Conservation (phyloP, 305 asterid genomes). For the Vinca major region DNA sequence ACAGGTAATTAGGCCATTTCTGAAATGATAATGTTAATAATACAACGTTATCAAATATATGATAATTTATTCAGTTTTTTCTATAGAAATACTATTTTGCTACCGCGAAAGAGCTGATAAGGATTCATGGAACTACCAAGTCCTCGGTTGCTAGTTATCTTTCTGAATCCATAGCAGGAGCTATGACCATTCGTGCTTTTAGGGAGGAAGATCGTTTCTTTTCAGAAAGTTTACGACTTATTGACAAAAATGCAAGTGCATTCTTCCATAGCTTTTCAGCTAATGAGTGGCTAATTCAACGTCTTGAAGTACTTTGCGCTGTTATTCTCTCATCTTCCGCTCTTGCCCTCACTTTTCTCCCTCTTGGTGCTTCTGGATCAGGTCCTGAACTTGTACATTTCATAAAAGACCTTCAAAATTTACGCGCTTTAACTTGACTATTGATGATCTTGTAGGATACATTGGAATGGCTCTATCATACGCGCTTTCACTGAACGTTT, state of each 20-base stretch:
- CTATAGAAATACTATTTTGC: slow-evolving; percentile 26
- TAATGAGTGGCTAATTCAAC: slow-evolving; percentile 34
- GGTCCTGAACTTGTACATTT: slow-evolving; percentile 8
- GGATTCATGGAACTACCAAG: slow-evolving; percentile 32
- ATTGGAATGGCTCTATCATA: slow-evolving; percentile 39
- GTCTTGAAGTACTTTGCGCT: slow-evolving; percentile 29
- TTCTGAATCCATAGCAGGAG: slow-evolving; percentile 30
- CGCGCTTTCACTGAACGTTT: slow-evolving; percentile 25
- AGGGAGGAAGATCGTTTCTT: slow-evolving; percentile 28
- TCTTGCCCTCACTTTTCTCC: slow-evolving; percentile 22
- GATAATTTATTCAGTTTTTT: slow-evolving; percentile 2
- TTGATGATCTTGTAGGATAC: slow-evolving; percentile 19
- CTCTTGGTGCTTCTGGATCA: slow-evolving; percentile 21
- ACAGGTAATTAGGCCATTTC: slow-evolving; percentile 16
- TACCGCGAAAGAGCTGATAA: slow-evolving; percentile 28
- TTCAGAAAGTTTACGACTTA: slow-evolving; percentile 18
- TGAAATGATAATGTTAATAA: no score
- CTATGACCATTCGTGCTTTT: slow-evolving; percentile 31
- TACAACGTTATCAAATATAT: not conserved
- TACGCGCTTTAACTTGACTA: not conserved
- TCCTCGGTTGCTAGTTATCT: slow-evolving; percentile 28
- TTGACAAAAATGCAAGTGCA: slow-evolving; percentile 24
- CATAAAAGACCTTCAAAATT: not conserved
- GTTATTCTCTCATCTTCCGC: slow-evolving; percentile 29
- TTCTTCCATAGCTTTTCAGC: slow-evolving; percentile 31